Percentiles rank a stretch among this genome's conserved stretches.
Conservation (phyloP, 805 yeast genomes). For the Candida tallmaniae region DNA sequence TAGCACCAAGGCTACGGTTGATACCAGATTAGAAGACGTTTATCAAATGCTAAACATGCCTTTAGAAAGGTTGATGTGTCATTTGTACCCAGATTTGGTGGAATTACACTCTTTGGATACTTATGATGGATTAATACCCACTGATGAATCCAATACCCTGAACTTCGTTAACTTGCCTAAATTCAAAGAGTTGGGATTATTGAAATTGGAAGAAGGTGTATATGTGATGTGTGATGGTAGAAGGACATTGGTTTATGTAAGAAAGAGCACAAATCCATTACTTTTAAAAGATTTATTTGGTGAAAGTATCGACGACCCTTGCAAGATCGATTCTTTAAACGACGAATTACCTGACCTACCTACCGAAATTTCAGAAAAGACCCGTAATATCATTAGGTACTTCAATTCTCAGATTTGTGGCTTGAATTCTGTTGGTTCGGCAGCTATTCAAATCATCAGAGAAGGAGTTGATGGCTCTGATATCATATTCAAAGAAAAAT, state of each 20-base stretch:
- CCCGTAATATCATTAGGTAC: slow-evolving; percentile 56
- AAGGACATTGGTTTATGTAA: slow-evolving; percentile 58
- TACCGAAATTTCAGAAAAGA: slow-evolving; percentile 65
- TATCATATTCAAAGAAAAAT: slow-evolving; percentile 44
- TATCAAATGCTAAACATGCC: slow-evolving; percentile 50
- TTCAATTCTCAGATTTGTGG: slow-evolving; percentile 38
- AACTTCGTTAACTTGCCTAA: slow-evolving; percentile 47
- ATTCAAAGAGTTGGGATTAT: slow-evolving; percentile 40
- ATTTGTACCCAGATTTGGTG: slow-evolving; percentile 76
- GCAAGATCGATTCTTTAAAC: slow-evolving; percentile 43
- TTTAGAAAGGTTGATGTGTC: slow-evolving; percentile 52
- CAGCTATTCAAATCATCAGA: slow-evolving; percentile 56
- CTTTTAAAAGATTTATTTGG: slow-evolving; percentile 77
- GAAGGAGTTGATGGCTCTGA: slow-evolving; percentile 62
- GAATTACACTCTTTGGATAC: slow-evolving; percentile 64
- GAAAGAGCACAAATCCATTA: slow-evolving; percentile 60
- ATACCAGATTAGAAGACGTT: slow-evolving; percentile 56
- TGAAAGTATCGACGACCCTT: slow-evolving; percentile 37
- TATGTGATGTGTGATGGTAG: slow-evolving; percentile 72
- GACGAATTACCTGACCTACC: slow-evolving; percentile 67
- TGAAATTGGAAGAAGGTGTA: slow-evolving; percentile 63
- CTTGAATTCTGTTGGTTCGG: slow-evolving; percentile 20
- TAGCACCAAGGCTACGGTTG: slow-evolving; percentile 48
- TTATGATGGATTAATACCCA: slow-evolving; percentile 41
- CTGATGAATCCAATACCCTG: slow-evolving; percentile 34